These are phyloP conservation scores for Fusarium fujikuroi DNA, from an alignment of 2,329 filamentous ascomycete species.

Conservation along the genomic window DNA sequence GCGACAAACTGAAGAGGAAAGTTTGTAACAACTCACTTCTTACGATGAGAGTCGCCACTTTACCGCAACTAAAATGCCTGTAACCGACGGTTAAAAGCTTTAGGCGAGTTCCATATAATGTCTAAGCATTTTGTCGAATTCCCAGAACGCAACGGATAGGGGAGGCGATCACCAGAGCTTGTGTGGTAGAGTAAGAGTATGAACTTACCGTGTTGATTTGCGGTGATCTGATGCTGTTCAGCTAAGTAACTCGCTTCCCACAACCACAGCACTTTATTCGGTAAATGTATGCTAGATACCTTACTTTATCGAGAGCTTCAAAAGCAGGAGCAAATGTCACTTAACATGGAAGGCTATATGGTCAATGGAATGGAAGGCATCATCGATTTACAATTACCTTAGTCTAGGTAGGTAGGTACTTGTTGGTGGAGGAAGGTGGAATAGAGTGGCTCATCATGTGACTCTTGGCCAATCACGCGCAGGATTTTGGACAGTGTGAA, in stretches of 20 bases:
- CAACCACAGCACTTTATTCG: background rate
- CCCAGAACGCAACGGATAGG: background rate
- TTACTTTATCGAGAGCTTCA: background rate
- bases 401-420: background rate
- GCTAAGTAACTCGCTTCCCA: background rate
- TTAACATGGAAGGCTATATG: background rate
- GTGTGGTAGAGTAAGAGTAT: background rate
- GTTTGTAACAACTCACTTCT: slow-evolving; percentile 21
- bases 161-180: background rate
- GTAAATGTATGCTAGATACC: too few relatives aligned
- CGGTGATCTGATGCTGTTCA: slow-evolving; percentile 22
- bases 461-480: background rate
- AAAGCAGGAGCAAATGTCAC: background rate
- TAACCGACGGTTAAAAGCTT: slow-evolving; percentile 22
- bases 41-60: slow-evolving; percentile 11
- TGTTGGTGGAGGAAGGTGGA: too few relatives aligned
- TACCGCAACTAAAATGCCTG: slow-evolving; percentile 6
- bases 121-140: slow-evolving; percentile 29
- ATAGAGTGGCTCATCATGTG: slow-evolving; percentile 28
- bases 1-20: background rate
- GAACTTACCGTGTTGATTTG: background rate
- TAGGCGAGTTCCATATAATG: slow-evolving; percentile 18
- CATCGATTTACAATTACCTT: background rate
- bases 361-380: background rate
- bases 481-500: background rate